Evolutionary conservation across 805 yeast species (phyloP).

Genomic region (Yamadazyma sp.): DNA sequence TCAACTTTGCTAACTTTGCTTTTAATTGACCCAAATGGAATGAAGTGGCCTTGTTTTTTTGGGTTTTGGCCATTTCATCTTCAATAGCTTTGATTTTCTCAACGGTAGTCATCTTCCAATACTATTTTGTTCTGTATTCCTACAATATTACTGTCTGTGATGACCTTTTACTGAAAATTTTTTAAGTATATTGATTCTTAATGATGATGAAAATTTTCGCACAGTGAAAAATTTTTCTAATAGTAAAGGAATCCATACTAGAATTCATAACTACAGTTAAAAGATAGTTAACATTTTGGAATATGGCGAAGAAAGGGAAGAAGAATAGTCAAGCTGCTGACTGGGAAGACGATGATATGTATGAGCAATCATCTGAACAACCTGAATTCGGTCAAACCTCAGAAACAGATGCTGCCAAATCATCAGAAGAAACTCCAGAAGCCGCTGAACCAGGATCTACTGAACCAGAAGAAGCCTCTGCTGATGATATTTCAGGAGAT

Average conservation of each 20-base stretch:
- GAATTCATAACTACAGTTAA: too few relatives aligned
- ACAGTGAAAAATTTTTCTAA: constrained; percentile 9
- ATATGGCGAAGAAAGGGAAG: constrained; percentile 59
- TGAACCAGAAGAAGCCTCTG: constrained; percentile 19
- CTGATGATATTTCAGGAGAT: constrained; percentile 48
- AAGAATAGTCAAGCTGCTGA: constrained; percentile 60
- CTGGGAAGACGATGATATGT: constrained; percentile 74
- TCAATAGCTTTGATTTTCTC: constrained; percentile 81
- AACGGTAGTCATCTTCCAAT: constrained; percentile 39
- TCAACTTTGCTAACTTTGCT: constrained; percentile 92
- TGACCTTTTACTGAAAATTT: too few relatives aligned
- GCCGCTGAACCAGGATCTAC: constrained; percentile 39
- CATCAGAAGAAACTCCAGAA: constrained; percentile 2
- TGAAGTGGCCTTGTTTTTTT: constrained; percentile 95
- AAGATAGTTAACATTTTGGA: too few relatives aligned
- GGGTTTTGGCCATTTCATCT: constrained; percentile 97
- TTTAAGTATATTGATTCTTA: neutral
- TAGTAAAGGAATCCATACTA: too few relatives aligned
- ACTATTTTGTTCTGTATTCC: too few relatives aligned
- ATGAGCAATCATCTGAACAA: constrained; percentile 7
- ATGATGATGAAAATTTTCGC: constrained; percentile 1
- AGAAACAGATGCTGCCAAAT: constrained; percentile 4
- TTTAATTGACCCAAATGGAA: constrained; percentile 96
- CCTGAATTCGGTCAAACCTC: neutral
- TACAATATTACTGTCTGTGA: too few relatives aligned